Percentiles rank a stretch among this genome's conserved stretches.
Evolutionary conservation across 352 stramenopile genomes (phyloP).

Genomic region (Globisporangium emineosum): DNA sequence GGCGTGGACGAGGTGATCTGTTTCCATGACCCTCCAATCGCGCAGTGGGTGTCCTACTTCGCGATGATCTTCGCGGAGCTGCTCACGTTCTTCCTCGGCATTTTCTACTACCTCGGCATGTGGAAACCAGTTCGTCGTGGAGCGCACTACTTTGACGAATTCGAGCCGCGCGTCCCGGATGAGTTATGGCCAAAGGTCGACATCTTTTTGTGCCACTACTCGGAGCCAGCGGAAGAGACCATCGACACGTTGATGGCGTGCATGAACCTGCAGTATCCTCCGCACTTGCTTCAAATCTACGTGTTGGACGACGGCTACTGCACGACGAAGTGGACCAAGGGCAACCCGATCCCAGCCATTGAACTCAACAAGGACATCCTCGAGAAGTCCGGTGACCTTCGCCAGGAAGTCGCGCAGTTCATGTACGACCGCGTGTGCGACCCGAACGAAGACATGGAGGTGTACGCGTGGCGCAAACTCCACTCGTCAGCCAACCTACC

Average conservation of each 20-base stretch:
- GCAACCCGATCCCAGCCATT: conserved; percentile 60
- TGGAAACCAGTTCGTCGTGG: conserved; percentile 86
- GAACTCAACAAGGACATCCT: conserved; percentile 74
- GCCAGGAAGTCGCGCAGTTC: conserved; percentile 84
- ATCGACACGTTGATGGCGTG: conserved; percentile 86
- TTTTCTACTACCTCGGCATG: conserved; percentile 88
- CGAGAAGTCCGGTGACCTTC: conserved; percentile 74
- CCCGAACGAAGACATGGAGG: conserved; percentile 83
- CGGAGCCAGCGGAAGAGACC: conserved; percentile 79
- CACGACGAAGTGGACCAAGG: conserved; percentile 76
- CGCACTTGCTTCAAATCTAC: conserved; percentile 83
- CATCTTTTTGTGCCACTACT: conserved; percentile 78
- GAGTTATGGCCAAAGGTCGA: conserved; percentile 85
- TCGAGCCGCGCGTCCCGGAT: conserved; percentile 76
- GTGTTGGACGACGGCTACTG: conserved; percentile 86
- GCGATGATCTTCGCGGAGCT: conserved; percentile 62
- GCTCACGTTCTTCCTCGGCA: conserved; percentile 62
- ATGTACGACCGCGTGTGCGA: conserved; percentile 88
- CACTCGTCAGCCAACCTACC: conserved; percentile 82
- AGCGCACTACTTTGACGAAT: conserved; percentile 87
- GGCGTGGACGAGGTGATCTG: conserved; percentile 73
- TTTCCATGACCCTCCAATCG: conserved; percentile 70
- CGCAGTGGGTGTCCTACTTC: conserved; percentile 84
- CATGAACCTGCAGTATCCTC: conserved; percentile 87
- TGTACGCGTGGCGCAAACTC: conserved; percentile 85